Conservation (phyloP, 2,329 filamentous ascomycete species). For the Cladobotryum protrusum region DNA sequence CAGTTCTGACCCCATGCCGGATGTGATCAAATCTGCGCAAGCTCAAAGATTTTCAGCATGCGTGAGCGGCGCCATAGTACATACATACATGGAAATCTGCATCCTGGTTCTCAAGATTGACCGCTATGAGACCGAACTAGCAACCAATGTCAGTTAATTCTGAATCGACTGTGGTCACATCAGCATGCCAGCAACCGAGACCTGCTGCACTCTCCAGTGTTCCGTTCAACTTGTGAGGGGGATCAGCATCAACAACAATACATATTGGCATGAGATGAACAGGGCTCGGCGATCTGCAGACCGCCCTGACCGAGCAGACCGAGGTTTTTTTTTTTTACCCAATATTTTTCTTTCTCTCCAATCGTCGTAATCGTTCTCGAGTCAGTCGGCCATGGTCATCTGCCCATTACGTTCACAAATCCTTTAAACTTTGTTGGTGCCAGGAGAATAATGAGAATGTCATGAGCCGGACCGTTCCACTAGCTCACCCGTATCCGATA, state of each 20-base stretch:
- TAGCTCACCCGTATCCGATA: conserved; percentile 15
- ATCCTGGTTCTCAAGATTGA: conserved; percentile 9
- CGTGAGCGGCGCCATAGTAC: conserved; percentile 8
- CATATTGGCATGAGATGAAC: neutral
- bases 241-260: neutral
- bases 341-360: neutral
- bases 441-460: neutral
- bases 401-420: neutral
- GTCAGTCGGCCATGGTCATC: neutral
- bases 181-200: conserved; percentile 16
- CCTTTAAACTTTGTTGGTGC: conserved; percentile 2
- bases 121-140: conserved; percentile 11
- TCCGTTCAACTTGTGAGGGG: neutral
- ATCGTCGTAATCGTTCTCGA: neutral
- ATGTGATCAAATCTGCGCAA: conserved; percentile 22
- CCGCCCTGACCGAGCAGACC: conserved; percentile 9
- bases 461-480: conserved; percentile 24
- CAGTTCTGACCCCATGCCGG: conserved; percentile 12
- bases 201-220: neutral
- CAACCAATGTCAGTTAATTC: neutral
- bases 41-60: conserved; percentile 19
- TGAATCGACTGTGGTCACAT: conserved; percentile 6
- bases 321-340: neutral
- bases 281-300: conserved; percentile 4
- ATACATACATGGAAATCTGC: neutral